phyloP scores from a whole-genome alignment of 176 grass and related monocot species.

The Aechmea fasciata region DNA sequence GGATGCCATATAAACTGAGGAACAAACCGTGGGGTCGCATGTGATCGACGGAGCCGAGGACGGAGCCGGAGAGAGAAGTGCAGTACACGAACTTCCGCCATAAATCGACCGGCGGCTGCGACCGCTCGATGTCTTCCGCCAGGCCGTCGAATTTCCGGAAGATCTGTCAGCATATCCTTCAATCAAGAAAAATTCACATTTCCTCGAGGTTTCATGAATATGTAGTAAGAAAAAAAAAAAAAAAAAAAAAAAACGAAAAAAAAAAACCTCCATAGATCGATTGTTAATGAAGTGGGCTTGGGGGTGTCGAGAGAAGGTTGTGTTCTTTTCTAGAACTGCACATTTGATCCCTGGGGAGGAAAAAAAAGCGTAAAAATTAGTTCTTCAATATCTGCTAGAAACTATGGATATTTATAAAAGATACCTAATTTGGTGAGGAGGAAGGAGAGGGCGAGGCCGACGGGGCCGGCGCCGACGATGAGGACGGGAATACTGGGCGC shows the following conservation, averaged over 20 bases:
- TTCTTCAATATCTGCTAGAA: conserved; percentile 1
- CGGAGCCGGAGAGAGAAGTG: conserved; percentile 68
- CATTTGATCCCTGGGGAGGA: conserved; percentile 50
- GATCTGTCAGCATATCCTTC: conserved; percentile 29
- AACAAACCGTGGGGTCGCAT: conserved; percentile 79
- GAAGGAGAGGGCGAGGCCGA: conserved; percentile 83
- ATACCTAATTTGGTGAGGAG: conserved; percentile 87
- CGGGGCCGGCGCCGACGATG: conserved; percentile 84
- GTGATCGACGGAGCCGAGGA: conserved; percentile 91
- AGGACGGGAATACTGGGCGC: conserved; percentile 57
- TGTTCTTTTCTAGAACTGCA: conserved; percentile 56
- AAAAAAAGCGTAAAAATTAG: not conserved
- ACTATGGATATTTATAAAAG: too few species aligned
- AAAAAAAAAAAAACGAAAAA: not conserved
- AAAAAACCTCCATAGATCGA: conserved; percentile 83
- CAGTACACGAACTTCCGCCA: conserved; percentile 98
- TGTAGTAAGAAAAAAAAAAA: not conserved
- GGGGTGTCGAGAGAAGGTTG: conserved; percentile 58
- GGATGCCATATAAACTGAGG: not conserved
- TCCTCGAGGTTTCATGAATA: not conserved
- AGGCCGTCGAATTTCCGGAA: conserved; percentile 81
- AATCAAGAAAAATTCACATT: not conserved
- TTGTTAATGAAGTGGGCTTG: conserved; percentile 97
- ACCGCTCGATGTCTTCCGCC: conserved; percentile 64
- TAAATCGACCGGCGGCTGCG: conserved; percentile 65